Evolutionary conservation across 2,329 filamentous ascomycete genomes (phyloP).

Genomic region (Calonectria henricotiae): DNA sequence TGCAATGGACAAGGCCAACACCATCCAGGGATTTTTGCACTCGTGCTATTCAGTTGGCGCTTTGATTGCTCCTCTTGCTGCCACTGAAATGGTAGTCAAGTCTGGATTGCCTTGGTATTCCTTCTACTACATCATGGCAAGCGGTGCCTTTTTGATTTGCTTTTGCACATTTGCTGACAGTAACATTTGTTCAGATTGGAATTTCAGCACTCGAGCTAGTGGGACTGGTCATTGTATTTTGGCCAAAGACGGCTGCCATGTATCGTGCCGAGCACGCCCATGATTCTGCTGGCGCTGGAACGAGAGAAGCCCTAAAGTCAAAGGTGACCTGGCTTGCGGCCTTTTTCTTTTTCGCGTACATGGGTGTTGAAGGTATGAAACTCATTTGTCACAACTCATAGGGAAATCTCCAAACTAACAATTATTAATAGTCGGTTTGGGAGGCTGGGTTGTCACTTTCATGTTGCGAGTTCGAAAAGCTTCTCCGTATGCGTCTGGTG

Average conservation of each 20-base stretch:
- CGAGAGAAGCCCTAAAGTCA: conserved; percentile 60
- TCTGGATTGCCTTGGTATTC: conserved; percentile 75
- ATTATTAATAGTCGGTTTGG: conserved; percentile 69
- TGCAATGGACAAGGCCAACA: conserved; percentile 78
- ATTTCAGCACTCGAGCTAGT: conserved; percentile 71
- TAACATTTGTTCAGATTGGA: conserved; percentile 54
- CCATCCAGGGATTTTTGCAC: conserved; percentile 78
- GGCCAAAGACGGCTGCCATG: conserved; percentile 70
- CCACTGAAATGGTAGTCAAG: conserved; percentile 78
- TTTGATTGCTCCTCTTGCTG: conserved; percentile 75
- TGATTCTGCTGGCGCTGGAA: conserved; percentile 54
- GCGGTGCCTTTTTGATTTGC: conserved; percentile 34
- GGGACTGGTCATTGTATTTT: conserved; percentile 71
- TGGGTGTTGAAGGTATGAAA: conserved; percentile 75
- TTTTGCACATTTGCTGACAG: conserved; percentile 22
- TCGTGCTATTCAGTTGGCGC: conserved; percentile 78
- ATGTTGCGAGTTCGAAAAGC: conserved; percentile 82
- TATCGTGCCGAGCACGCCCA: conserved; percentile 65
- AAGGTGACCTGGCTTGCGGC: conserved; percentile 78
- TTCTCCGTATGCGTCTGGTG: conserved; percentile 77
- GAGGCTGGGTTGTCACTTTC: conserved; percentile 86
- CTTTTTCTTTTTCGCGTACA: conserved; percentile 81
- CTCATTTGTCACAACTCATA: fast-evolving
- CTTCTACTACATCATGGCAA: conserved; percentile 82
- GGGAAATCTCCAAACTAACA: conserved; percentile 28